A percentile compares a stretch with the other conserved stretches of the same genome.
Evolutionary conservation across 2,329 filamentous ascomycete species (phyloP).

Genomic region (Aspergillus novoparasiticus): DNA sequence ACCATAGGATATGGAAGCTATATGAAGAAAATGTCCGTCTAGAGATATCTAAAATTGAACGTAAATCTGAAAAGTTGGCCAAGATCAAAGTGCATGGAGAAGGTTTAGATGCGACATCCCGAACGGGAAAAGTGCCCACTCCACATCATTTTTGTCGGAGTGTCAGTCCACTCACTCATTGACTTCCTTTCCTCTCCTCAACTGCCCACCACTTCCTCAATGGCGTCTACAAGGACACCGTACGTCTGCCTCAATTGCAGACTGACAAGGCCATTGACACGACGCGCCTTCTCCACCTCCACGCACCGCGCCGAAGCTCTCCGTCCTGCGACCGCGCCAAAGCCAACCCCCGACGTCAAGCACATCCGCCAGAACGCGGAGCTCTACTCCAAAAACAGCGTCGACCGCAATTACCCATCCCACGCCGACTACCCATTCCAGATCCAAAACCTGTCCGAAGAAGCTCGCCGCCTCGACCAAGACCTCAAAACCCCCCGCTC

Average conservation of each 20-base stretch:
- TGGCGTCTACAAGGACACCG: constrained; percentile 30
- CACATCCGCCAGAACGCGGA: constrained; percentile 85
- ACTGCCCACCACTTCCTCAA: constrained; percentile 7
- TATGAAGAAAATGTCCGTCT: neutral
- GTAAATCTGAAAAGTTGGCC: neutral
- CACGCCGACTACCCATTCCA: constrained; percentile 55
- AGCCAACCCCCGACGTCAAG: constrained; percentile 78
- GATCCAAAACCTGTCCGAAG: constrained; percentile 50
- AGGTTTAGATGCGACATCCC: neutral
- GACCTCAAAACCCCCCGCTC: constrained; percentile 45
- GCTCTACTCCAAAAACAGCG: constrained; percentile 79
- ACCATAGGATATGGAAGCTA: neutral
- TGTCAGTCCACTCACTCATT: neutral
- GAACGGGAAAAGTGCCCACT: constrained; percentile 18
- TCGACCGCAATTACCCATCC: constrained; percentile 77
- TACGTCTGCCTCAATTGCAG: constrained; percentile 41
- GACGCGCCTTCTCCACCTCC: constrained; percentile 20
- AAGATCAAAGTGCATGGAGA: neutral
- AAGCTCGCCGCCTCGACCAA: constrained; percentile 42
- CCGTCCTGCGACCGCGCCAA: constrained; percentile 73
- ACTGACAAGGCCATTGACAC: constrained; percentile 16
- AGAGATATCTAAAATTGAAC: neutral
- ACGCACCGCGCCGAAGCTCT: constrained; percentile 27
- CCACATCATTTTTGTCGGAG: constrained; percentile 5
- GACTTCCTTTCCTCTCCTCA: constrained; percentile 6